Evolutionary conservation across 1,139 yeast species (phyloP).

Genomic region (Nakaseomyces kungkrabaensis): DNA sequence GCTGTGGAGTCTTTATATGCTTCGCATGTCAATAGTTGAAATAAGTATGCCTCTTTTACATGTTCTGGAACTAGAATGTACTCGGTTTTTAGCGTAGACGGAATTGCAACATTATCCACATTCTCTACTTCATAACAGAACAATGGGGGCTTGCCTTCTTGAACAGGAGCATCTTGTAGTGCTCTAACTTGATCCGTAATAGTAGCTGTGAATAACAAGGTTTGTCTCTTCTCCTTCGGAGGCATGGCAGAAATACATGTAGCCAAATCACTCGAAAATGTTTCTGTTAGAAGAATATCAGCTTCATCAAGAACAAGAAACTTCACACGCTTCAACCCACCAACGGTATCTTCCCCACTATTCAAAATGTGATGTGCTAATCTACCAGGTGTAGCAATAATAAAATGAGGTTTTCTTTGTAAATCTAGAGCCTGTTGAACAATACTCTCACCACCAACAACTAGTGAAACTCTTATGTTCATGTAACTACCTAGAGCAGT

Average conservation of each 20-base stretch:
- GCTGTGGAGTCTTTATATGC: slow-evolving; percentile 58
- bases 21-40: slow-evolving; percentile 53
- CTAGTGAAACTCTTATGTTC: slow-evolving; percentile 69
- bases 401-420: slow-evolving; percentile 82
- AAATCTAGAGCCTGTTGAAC: slow-evolving; percentile 74
- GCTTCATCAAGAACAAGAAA: slow-evolving; percentile 93
- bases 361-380: slow-evolving; percentile 83
- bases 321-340: slow-evolving; percentile 67
- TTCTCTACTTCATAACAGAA: slow-evolving; percentile 77
- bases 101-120: slow-evolving; percentile 64
- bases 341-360: slow-evolving; percentile 81
- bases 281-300: slow-evolving; percentile 74
- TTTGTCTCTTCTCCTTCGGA: slow-evolving; percentile 62
- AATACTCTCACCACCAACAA: slow-evolving; percentile 95
- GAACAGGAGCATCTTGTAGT: slow-evolving; percentile 57
- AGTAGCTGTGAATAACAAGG: slow-evolving; percentile 89
- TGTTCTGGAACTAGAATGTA: slow-evolving; percentile 61
- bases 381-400: slow-evolving; percentile 96
- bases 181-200: slow-evolving; percentile 86
- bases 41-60: slow-evolving; percentile 83
- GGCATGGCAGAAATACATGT: slow-evolving; percentile 69
- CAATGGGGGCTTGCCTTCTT: slow-evolving; percentile 54
- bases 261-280: slow-evolving; percentile 71
- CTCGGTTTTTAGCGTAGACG: slow-evolving; percentile 53
- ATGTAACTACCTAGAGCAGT: slow-evolving; percentile 84